These are phyloP conservation scores for Physcomitrellopsis africana DNA, from an alignment of 225 moss, liverwort and hornwort species.

Conservation along the genomic window DNA sequence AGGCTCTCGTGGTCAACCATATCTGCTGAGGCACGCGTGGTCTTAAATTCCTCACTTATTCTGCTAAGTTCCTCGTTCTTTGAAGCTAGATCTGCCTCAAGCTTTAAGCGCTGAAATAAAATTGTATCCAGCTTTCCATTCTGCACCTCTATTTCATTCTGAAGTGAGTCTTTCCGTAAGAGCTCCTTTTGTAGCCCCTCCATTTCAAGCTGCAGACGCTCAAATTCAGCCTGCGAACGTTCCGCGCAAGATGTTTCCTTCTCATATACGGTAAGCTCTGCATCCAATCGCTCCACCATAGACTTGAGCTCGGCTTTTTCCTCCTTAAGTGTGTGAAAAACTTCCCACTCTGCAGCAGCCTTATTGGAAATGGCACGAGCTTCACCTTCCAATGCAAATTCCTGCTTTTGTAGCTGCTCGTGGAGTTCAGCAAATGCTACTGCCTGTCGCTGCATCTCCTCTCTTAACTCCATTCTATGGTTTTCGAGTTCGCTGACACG, in stretches of 20 bases:
- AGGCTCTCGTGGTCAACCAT: slow-evolving; percentile 41
- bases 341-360: slow-evolving; percentile 51
- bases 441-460: slow-evolving; percentile 60
- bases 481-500: slow-evolving; percentile 50
- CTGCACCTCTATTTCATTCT: slow-evolving; percentile 47
- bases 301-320: slow-evolving; percentile 59
- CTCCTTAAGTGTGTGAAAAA: slow-evolving; percentile 50
- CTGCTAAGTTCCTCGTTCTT: slow-evolving; percentile 47
- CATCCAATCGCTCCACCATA: slow-evolving; percentile 59
- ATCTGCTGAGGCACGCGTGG: slow-evolving; percentile 37
- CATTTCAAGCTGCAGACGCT: slow-evolving; percentile 49
- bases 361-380: slow-evolving; percentile 39
- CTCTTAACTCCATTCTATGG: slow-evolving; percentile 53
- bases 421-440: slow-evolving; percentile 54
- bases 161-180: slow-evolving; percentile 36
- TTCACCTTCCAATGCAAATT: slow-evolving; percentile 50
- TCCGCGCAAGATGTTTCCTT: slow-evolving; percentile 44
- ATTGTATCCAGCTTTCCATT: slow-evolving; percentile 44
- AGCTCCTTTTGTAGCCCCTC: slow-evolving; percentile 49
- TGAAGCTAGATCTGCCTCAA: slow-evolving; percentile 48
- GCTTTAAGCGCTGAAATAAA: slow-evolving; percentile 35
- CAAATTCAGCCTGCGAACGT: slow-evolving; percentile 51
- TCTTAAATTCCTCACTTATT: slow-evolving; percentile 46
- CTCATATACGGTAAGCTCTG: slow-evolving; percentile 48
- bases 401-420: slow-evolving; percentile 55